phyloP scores from a whole-genome alignment of 192 early-diverging fungal species.

The Coemansia sp. region DNA sequence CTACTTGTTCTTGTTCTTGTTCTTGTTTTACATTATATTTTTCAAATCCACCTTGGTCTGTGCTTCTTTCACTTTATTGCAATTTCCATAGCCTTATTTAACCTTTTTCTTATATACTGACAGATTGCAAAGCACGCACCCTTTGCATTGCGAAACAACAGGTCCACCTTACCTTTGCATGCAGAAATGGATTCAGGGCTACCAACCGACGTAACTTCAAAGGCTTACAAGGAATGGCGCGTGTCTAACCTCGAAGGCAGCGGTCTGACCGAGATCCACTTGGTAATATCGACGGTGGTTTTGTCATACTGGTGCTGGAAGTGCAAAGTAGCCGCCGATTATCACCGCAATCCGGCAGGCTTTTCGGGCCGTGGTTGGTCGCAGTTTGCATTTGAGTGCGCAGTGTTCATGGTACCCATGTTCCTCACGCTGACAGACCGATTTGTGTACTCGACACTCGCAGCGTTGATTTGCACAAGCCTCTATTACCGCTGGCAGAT shows the following conservation, averaged over 20 bases:
- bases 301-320: conserved; percentile 53
- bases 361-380: conserved; percentile 25
- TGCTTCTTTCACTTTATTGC: too few relatives aligned
- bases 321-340: conserved; percentile 49
- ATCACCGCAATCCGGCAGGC: conserved; percentile 20
- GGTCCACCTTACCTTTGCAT: neutral
- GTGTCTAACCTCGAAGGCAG: conserved; percentile 44
- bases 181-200: neutral
- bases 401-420: conserved; percentile 40
- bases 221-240: conserved; percentile 50
- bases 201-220: conserved; percentile 38
- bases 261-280: conserved; percentile 43
- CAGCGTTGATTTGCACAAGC: conserved; percentile 7
- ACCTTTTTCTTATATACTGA: too few relatives aligned
- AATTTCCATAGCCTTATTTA: too few relatives aligned
- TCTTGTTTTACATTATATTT: too few relatives aligned
- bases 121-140: too few relatives aligned
- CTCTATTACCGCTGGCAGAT: conserved; percentile 44
- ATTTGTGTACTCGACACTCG: conserved; percentile 21
- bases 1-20: too few relatives aligned
- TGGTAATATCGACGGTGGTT: conserved; percentile 32
- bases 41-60: too few relatives aligned
- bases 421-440: conserved; percentile 35
- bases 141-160: too few relatives aligned
- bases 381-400: conserved; percentile 26